Base-by-base conservation (phyloP, 441 rosid genomes). In the Gossypium gossypioides region DNA sequence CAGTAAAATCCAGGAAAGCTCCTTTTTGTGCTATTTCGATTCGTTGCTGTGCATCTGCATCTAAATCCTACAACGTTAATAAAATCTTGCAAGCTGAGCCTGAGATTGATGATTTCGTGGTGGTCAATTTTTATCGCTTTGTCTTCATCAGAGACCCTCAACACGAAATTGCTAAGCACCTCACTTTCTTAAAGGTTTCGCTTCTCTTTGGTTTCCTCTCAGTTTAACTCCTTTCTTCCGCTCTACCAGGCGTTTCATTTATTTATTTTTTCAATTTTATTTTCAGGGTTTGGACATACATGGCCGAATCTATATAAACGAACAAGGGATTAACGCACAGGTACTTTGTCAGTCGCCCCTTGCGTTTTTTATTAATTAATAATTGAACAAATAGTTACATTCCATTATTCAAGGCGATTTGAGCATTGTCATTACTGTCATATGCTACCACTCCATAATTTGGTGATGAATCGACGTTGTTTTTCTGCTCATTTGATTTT, bases 281-380 rank as follows among this genome's bases (percentile, higher is more conserved):
- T 4, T 24, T 25, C 37, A 88, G 94, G 91, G 73, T 75, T 84
- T 81, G 69, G 86, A 93, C 78, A 81, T 91, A 70, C 89, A 48
- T 71, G 98, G 98, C 60, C 84, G 97, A 61, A 82, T 93, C 61
- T 88, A 93, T 79, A 75, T 93, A 73, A 91, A 84, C 73, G 96
- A 84, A 77, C 97, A 89, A 87, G 98, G 98, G 72, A 88, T 93
- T 57, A 93, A 93, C 79, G 96, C 96, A 1, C 97, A 93, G 97
- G 98, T 93, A 77, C 16, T n/a, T 13, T 69, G 32, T 66, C 52
- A 76, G 73, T 57, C 58, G 37, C 73, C 4, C 27, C 58, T 37
- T 4, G 64, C 19, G 2, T 4, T 55, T 27, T 21, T 40, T 51
- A 65, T 44, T 65, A 21, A n/a, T 44, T 65, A 44, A 22, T n/a